Conservation (phyloP, 805 yeast species). For the Blastobotrys americana region DNA sequence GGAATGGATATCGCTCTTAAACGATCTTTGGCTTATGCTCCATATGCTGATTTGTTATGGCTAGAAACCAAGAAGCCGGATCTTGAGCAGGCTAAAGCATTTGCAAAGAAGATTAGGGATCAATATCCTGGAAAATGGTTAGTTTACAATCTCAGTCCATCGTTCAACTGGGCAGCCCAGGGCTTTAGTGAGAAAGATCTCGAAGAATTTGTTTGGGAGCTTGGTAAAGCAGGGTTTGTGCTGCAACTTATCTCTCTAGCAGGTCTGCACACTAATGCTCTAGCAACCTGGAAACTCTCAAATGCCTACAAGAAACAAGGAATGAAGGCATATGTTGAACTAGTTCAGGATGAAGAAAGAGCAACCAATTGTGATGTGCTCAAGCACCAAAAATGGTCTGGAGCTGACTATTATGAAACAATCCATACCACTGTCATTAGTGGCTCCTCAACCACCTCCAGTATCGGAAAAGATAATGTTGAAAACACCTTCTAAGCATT, state of each 20-base stretch:
- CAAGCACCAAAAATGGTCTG: constrained; percentile 59
- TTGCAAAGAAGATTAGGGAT: constrained; percentile 42
- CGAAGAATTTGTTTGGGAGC: constrained; percentile 43
- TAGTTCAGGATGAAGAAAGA: constrained; percentile 44
- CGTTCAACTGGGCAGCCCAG: constrained; percentile 53
- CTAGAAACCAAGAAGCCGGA: constrained; percentile 56
- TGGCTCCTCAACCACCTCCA: constrained; percentile 39
- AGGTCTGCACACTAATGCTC: constrained; percentile 49
- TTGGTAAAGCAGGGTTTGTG: constrained; percentile 51
- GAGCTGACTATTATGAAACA: constrained; percentile 48
- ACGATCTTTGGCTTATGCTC: constrained; percentile 48
- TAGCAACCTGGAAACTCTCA: constrained; percentile 46
- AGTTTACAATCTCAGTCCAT: constrained; percentile 55
- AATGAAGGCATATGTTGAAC: constrained; percentile 51
- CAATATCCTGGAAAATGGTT: constrained; percentile 46
- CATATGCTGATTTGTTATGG: constrained; percentile 56
- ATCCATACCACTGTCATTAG: constrained; percentile 38
- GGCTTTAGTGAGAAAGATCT: constrained; percentile 45
- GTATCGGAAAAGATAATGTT: constrained; percentile 39
- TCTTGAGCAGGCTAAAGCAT: constrained; percentile 41
- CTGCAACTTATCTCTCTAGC: constrained; percentile 55
- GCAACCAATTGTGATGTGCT: constrained; percentile 43
- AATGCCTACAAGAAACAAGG: constrained; percentile 44
- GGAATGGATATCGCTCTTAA: constrained; percentile 50
- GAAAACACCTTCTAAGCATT: constrained; percentile 24